Conservation (phyloP, 371 early-diverging fungal species). For the Apophysomyces sp. region DNA sequence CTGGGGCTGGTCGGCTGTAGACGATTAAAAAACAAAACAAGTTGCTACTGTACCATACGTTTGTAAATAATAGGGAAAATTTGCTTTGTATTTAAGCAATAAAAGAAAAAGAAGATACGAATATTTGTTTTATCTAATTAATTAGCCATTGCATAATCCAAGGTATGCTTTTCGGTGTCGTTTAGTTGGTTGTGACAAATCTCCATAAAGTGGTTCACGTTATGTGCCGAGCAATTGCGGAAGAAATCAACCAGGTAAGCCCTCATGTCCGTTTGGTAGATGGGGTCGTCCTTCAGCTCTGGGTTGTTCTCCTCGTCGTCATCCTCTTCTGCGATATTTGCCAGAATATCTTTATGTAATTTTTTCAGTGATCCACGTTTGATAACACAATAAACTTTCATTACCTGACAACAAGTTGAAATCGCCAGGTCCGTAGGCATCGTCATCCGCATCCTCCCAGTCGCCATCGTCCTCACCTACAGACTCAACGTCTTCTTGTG, state of each 20-base stretch:
- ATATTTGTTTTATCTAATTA: constrained; percentile 3
- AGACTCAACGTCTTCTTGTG: constrained; percentile 47
- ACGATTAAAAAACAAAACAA: constrained; percentile 1
- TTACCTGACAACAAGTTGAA: constrained; percentile 48
- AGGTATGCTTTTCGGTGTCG: constrained; percentile 30
- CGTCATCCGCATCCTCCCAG: constrained; percentile 62
- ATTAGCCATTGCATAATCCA: constrained; percentile 4
- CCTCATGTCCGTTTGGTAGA: constrained; percentile 73
- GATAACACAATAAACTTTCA: background rate
- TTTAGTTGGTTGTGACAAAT: constrained; percentile 41
- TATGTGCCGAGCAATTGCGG: constrained; percentile 61
- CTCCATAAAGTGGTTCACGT: constrained; percentile 56
- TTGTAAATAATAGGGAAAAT: background rate
- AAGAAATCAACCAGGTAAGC: constrained; percentile 72
- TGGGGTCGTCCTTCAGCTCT: constrained; percentile 68
- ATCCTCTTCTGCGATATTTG: constrained; percentile 48
- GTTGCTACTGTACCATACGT: background rate
- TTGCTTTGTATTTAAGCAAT: too few relatives aligned
- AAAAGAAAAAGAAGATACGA: too few relatives aligned
- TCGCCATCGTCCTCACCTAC: constrained; percentile 52
- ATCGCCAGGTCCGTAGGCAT: constrained; percentile 43
- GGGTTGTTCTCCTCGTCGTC: constrained; percentile 75
- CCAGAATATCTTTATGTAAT: constrained; percentile 37
- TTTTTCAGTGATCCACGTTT: background rate
- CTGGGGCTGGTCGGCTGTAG: constrained; percentile 42